Base-by-base conservation (phyloP, 495 filamentous ascomycete species). In the Penicillium waksmanii region DNA sequence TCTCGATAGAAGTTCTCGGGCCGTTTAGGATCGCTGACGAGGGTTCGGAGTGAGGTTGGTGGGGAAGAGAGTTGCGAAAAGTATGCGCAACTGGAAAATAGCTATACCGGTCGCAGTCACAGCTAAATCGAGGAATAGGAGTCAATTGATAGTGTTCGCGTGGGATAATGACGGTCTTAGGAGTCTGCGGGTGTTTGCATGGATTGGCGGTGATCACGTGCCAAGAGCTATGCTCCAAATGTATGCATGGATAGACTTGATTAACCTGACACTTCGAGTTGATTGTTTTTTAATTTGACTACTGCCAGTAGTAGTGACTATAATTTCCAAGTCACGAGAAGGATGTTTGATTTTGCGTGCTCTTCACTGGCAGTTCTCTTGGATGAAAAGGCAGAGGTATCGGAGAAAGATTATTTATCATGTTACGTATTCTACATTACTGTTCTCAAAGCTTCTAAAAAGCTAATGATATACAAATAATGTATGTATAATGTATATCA, bases 161-260 rank as follows among this genome's bases (percentile, higher is more conserved):
- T 27, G 43, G 27, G 53, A 58, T 21, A 27, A 48, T 56, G 55
- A 52, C 31, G 17, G 52, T 56, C 40, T 51, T 42, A n/a, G 55
- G 33, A 36, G 52, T 27, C 54, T 59, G 55, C 27, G 57, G 44
- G 34, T 50, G 47, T 65, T 65, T 65, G 63, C 63, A 58, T 19
- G 47, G 58, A 58, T 58, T 61, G 58, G 19, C 36, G 15, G 3
- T 27, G 54, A 48, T 66, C 64, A 66, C 61, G 64, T 66, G 64
- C n/a, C 23, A 5, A 15, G 56, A 50, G 58, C 25, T 57, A 17
- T 49, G 31, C 23, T 56, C 27, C 15, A 48, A 56, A 49, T 38
- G 36, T 38, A 38, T 38, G 15, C 36, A 38, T 38, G 12, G 15
- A 38, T 12, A 38, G 3, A 38, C 27, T 31, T 31, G 27, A 31